Percentiles rank a stretch among this genome's conserved stretches.
phyloP scores from a whole-genome alignment of 2,329 filamentous ascomycete genomes.

The Fusarium compactum region DNA sequence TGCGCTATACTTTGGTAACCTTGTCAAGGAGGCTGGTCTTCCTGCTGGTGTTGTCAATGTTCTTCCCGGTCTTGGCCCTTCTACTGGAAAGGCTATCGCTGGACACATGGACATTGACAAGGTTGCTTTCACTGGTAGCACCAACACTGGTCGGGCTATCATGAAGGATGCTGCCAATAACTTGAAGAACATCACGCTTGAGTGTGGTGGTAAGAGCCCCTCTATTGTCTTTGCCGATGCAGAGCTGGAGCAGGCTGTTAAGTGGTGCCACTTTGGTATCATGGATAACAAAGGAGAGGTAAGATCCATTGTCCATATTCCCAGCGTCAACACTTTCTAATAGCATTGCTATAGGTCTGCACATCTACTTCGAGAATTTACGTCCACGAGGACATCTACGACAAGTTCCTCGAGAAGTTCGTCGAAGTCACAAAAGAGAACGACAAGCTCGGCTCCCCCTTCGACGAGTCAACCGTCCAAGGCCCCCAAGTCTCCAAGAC shows the following conservation, averaged over 20 bases:
- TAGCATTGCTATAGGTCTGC: conserved; percentile 59
- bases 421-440: conserved; percentile 59
- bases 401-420: conserved; percentile 61
- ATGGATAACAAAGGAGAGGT: conserved; percentile 70
- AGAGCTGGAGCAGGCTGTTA: conserved; percentile 71
- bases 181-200: conserved; percentile 68
- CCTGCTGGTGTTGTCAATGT: conserved; percentile 81
- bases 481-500: conserved; percentile 74
- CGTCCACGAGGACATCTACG: not conserved
- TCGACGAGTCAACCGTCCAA: conserved; percentile 71
- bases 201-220: conserved; percentile 70
- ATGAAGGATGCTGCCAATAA: conserved; percentile 74
- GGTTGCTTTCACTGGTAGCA: conserved; percentile 78
- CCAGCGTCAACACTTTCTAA: not conserved
- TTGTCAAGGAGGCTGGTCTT: conserved; percentile 77
- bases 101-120: conserved; percentile 74
- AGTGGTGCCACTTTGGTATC: conserved; percentile 56
- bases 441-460: conserved; percentile 72
- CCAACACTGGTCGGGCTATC: conserved; percentile 73
- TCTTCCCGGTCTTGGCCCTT: conserved; percentile 72
- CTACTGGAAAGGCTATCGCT: conserved; percentile 72
- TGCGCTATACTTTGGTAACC: conserved; percentile 69
- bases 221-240: conserved; percentile 69
- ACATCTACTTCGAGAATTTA: conserved; percentile 63
- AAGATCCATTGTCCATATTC: not conserved